Evolutionary conservation across 2,329 filamentous ascomycete species (phyloP).

Genomic region (Curvularia sp.): DNA sequence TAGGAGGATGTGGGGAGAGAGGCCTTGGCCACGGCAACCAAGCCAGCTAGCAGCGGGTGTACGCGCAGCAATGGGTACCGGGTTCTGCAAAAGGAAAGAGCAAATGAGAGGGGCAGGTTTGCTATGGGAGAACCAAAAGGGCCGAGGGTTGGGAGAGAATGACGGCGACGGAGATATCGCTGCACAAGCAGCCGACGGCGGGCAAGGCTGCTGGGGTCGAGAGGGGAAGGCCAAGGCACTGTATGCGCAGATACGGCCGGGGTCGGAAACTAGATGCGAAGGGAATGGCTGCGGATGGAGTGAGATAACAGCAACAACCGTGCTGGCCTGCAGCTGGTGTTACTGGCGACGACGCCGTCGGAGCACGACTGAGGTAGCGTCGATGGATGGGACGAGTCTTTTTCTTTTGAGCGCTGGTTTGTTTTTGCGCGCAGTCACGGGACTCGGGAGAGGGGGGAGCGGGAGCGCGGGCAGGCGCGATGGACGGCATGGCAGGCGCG

Average conservation of each 20-base stretch:
- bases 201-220: constrained; percentile 10
- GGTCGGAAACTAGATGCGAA: constrained; percentile 14
- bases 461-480: too few species aligned
- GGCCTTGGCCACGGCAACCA: neutral
- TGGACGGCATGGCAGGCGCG: neutral
- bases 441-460: too few species aligned
- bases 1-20: neutral
- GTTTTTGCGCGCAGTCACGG: neutral
- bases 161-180: neutral
- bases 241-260: constrained; percentile 22
- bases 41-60: neutral
- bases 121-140: neutral
- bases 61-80: neutral
- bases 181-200: neutral
- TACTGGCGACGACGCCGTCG: constrained; percentile 7
- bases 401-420: neutral
- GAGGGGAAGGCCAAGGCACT: constrained; percentile 9
- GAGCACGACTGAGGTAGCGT: constrained; percentile 1
- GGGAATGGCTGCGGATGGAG: constrained; percentile 7
- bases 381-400: too few species aligned
- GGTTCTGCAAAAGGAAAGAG: constrained; percentile 6
- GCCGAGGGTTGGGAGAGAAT: neutral
- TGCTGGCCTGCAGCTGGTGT: constrained; percentile 15
- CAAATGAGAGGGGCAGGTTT: neutral
- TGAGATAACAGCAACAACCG: constrained; percentile 15